Conservation (phyloP, 2,329 filamentous ascomycete species). For the Fusarium virguliforme region DNA sequence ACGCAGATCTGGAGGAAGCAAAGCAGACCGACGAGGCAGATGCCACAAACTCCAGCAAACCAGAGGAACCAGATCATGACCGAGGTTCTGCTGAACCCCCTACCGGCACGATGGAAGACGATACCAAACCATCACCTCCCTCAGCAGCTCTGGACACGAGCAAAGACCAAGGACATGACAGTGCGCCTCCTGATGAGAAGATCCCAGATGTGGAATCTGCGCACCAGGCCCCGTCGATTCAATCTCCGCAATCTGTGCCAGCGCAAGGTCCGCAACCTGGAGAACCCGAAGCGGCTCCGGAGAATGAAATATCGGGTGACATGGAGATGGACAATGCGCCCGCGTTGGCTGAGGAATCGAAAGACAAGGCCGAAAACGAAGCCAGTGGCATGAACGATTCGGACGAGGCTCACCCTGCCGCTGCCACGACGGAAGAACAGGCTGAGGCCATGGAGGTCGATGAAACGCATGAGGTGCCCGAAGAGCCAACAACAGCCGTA, state of each 20-base stretch:
- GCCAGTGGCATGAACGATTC: background rate
- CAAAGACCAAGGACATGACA: conserved; percentile 1
- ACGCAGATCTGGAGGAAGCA: conserved; percentile 1
- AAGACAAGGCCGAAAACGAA: conserved; percentile 16
- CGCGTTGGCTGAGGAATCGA: conserved; percentile 10
- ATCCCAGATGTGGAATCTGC: conserved; percentile 17
- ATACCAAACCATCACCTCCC: conserved; percentile 13
- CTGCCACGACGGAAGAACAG: conserved; percentile 13
- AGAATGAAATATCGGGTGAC: conserved; percentile 25
- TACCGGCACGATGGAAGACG: conserved; percentile 23
- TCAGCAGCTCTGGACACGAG: background rate
- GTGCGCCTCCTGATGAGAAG: conserved; percentile 1
- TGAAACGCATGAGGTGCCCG: conserved; percentile 13
- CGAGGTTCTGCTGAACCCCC: background rate
- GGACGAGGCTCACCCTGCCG: conserved; percentile 9
- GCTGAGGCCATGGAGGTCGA: conserved; percentile 48
- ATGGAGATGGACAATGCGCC: conserved; percentile 20
- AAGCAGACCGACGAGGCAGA: background rate
- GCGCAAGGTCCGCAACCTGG: conserved; percentile 12
- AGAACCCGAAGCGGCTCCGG: conserved; percentile 8
- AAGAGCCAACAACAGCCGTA: conserved; percentile 16
- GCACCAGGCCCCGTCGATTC: background rate
- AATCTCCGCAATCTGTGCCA: conserved; percentile 4
- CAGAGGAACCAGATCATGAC: background rate
- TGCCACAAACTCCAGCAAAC: background rate